Evolutionary conservation across 2,329 filamentous ascomycete genomes (phyloP).

Genomic region (Pseudodiploospora longispora): DNA sequence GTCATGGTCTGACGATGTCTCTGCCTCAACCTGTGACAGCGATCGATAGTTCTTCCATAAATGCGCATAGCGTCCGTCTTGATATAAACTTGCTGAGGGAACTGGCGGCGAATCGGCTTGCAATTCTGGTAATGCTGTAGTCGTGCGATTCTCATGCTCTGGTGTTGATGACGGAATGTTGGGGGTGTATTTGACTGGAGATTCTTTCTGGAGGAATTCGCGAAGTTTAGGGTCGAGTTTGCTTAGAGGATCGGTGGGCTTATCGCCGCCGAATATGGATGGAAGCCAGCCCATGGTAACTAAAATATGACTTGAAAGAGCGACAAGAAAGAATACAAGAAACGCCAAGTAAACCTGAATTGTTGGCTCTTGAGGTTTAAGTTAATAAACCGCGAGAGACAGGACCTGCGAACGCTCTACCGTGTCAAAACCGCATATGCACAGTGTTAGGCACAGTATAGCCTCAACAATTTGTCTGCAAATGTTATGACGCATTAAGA

Average conservation of each 20-base stretch:
- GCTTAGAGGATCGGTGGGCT: conserved; percentile 50
- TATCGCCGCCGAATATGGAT: conserved; percentile 42
- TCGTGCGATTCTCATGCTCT: conserved; percentile 4
- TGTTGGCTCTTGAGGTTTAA: too few species aligned
- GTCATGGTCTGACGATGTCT: conserved; percentile 67
- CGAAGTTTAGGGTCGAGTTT: conserved; percentile 76
- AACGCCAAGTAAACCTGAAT: too few species aligned
- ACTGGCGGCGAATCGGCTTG: conserved; percentile 21
- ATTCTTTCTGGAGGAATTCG: conserved; percentile 78
- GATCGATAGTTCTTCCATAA: conserved; percentile 90
- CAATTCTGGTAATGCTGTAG: conserved; percentile 12
- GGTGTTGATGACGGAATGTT: conserved; percentile 15
- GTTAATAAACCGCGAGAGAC: too few species aligned
- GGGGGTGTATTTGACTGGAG: conserved; percentile 58
- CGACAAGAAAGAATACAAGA: too few species aligned
- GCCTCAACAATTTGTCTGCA: too few species aligned
- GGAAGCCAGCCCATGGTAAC: conserved; percentile 49
- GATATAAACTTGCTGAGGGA: conserved; percentile 45
- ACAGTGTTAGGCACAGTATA: too few species aligned
- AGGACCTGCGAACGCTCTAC: too few species aligned
- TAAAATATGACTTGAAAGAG: too few species aligned
- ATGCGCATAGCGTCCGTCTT: conserved; percentile 63
- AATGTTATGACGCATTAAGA: too few species aligned
- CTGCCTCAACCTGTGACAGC: conserved; percentile 58
- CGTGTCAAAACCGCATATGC: too few species aligned